phyloP scores from a whole-genome alignment of 2,329 filamentous ascomycete species.

The Cladosporium sp. region DNA sequence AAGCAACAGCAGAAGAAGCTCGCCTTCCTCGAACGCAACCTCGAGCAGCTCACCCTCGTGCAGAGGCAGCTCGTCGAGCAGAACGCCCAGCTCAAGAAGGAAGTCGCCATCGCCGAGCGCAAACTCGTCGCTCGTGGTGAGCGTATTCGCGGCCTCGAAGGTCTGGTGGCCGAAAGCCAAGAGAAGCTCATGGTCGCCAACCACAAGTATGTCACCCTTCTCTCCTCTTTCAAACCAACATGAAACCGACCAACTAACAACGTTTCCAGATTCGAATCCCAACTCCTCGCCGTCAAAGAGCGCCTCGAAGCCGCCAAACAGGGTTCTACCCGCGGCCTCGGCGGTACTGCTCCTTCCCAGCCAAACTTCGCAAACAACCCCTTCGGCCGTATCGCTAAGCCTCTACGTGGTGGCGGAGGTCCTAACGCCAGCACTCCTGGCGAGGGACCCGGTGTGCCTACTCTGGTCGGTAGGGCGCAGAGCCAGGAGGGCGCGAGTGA shows the following conservation, averaged over 20 bases:
- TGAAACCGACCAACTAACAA: slow-evolving; percentile 12
- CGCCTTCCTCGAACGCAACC: slow-evolving; percentile 96
- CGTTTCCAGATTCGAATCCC: slow-evolving; percentile 79
- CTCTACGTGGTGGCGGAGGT: slow-evolving; percentile 54
- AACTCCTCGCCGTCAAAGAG: slow-evolving; percentile 96
- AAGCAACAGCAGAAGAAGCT: slow-evolving; percentile 99
- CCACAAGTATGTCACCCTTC: slow-evolving; percentile 70
- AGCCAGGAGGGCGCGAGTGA: slow-evolving; percentile 13
- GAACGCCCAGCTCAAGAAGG: slow-evolving; percentile 95
- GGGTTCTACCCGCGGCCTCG: slow-evolving; percentile 78
- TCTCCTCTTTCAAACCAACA: no score
- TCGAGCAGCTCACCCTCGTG: slow-evolving; percentile 95
- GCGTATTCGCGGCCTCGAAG: slow-evolving; percentile 90
- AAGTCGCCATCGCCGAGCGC: slow-evolving; percentile 95
- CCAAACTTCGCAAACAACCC: slow-evolving; percentile 61
- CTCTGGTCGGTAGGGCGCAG: slow-evolving; percentile 25
- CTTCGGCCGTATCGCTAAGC: slow-evolving; percentile 64
- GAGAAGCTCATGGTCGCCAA: slow-evolving; percentile 97
- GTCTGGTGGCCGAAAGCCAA: slow-evolving; percentile 89
- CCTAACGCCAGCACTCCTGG: slow-evolving; percentile 32
- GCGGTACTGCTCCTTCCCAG: slow-evolving; percentile 25
- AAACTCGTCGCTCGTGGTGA: slow-evolving; percentile 96
- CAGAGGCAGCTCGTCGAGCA: slow-evolving; percentile 97
- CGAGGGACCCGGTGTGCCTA: slow-evolving; percentile 34
- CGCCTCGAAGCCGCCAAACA: slow-evolving; percentile 92